Base-by-base conservation (phyloP, 1,284 basidiomycete genomes). In the Ustilago trichophora region DNA sequence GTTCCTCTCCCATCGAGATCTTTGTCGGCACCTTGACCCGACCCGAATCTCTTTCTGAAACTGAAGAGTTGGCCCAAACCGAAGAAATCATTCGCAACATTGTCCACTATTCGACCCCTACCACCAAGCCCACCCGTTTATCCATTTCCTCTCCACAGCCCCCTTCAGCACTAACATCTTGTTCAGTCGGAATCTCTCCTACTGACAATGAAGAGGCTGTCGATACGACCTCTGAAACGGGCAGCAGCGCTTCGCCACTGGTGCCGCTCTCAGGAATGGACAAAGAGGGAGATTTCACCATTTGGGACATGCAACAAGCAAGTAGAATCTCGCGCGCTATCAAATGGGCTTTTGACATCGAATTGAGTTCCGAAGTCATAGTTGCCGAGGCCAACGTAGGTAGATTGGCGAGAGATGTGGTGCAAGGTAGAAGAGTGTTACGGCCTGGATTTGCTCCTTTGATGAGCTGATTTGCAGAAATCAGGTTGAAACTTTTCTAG, bases 371-470 rank as follows among this genome's bases (percentile, higher is more conserved):
- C 13, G 91, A 96, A 73, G 93, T 98, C 18, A 86, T 98, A 35
- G 85, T 98, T 37, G 94, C 93, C 1, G 92, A 96, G 77, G 93
- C 95, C 15, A 98, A 98, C 82, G 83, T 97, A 67, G 86, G 86
- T 15, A 85, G 89, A 33, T 83, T 98, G 63, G 89, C 93, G 0
- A 27, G 32, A 72, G 85, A 92, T 73, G 90, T 98, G 65, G 83
- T 95, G 55, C 87, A 91, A 18, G 91, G 92, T 12, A 89, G 89
- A 77, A 87, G 90, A 75, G 83, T 93, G 32, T 80, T 90, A 1
- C n/a, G 22, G 11, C 55, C 59, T 22, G 48, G 13, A 6, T 62
- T 68, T 16, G 15, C 38, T 22, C 57, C 64, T 16, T 4, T 50
- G 38, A 60, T 67, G 57, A 29, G 37, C 29, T 67, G 25, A 52